Base-by-base conservation (phyloP, 805 yeast genomes). In the Cyberlindnera bimundalis region DNA sequence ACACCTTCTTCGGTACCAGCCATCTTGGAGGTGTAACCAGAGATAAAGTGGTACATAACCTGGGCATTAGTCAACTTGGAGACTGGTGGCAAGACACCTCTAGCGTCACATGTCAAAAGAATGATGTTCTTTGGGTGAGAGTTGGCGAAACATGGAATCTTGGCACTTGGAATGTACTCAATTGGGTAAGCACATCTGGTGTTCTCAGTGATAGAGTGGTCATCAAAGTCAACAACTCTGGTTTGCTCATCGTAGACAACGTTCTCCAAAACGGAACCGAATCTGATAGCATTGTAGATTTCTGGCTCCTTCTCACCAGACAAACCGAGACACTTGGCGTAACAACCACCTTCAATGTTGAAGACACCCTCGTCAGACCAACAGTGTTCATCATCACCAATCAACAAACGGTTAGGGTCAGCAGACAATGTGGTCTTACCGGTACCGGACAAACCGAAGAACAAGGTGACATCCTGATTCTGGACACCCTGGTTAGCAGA, bases 301-400 rank as follows among this genome's bases (percentile, higher is more conserved):
- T 91, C 99, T 37, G 99, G 99, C 74, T 91, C 99, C 70, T 84
- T 91, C 70, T 87, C 97, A 51, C 74, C 82, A 37, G 87, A 71
- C 52, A 91, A 75, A 59, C 87, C 96, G 52, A 91, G 74, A 73
- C 97, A 90, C 72, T 91, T 91, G 59, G 98, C 98, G 74, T 91
- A 91, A 76, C 99, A 91, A 53, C 99, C 99, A 68, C 99, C 99
- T 74, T 91, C 99, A 60, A 91, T 90, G 79, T 93, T 93, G 82
- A 91, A 91, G 45, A 91, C 97, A 71, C 99, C 99, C 55, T 84
- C 74, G 68, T 91, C 95, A 15, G 97, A 86, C 99, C 99, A 91
- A 74, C 98, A 91, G 74, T 91, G 99, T 73, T 91, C 99, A 65
- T 91, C 99, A 66, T 91, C 99, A 66, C 99, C 99, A 62, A 91